Percentiles rank a stretch among this genome's conserved stretches.
Conservation (phyloP, 306 rosid species). For the Cicer cuneatum region DNA sequence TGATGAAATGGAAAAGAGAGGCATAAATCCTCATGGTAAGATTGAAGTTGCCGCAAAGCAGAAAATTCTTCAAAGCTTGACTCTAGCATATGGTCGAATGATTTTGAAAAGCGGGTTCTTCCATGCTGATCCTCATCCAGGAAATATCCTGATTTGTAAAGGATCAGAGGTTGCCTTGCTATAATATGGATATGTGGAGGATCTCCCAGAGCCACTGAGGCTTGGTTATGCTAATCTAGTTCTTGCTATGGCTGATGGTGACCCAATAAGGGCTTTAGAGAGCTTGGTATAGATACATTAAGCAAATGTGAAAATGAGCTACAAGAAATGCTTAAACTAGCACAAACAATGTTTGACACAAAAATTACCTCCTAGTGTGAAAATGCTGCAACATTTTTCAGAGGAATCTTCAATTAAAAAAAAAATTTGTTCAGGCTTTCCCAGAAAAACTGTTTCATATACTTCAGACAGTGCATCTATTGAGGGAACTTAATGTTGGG, state of each 20-base stretch:
- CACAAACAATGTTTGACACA: conserved; percentile 85
- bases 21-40: conserved; percentile 72
- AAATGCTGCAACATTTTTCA: conserved; percentile 82
- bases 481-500: conserved; percentile 93
- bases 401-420: conserved; percentile 92
- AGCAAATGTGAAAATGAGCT: conserved; percentile 72
- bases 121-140: conserved; percentile 99
- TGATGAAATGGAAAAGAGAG: conserved; percentile 81
- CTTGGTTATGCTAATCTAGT: conserved; percentile 90
- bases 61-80: conserved; percentile 88
- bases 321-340: too few relatives aligned
- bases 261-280: conserved; percentile 63
- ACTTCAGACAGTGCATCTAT: conserved; percentile 82
- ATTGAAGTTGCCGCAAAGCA: conserved; percentile 75
- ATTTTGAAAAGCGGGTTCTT: conserved; percentile 89
- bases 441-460: conserved; percentile 95
- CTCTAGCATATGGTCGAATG: too few relatives aligned
- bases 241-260: conserved; percentile 78
- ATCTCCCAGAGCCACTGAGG: too few relatives aligned
- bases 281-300: too few relatives aligned
- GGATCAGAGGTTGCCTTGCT: conserved; percentile 93
- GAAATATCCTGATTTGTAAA: conserved; percentile 84
- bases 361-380: conserved; percentile 84
- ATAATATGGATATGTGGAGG: conserved; percentile 95
- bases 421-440: too few relatives aligned